phyloP scores from a whole-genome alignment of 176 grass and related monocot genomes.

The Elaeis guineensis region DNA sequence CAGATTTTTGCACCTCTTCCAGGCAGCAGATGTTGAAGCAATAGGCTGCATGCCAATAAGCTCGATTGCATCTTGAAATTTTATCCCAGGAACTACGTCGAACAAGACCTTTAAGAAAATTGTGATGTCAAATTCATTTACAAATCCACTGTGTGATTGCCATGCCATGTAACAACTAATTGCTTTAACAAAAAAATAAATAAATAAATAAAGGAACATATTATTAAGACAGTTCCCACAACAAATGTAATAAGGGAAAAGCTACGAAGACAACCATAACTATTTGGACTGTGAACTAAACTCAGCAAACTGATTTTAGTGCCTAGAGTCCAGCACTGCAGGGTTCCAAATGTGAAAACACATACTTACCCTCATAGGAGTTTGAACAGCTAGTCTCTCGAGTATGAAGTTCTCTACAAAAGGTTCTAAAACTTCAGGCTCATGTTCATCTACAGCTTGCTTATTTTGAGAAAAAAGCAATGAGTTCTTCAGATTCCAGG shows the following conservation, averaged over 20 bases:
- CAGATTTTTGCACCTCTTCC: constrained; percentile 60
- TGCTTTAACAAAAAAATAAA: too few relatives aligned
- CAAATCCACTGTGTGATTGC: too few relatives aligned
- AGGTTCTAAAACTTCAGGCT: constrained; percentile 51
- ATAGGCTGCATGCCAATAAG: constrained; percentile 77
- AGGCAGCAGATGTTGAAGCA: constrained; percentile 53
- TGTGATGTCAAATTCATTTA: background rate
- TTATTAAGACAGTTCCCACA: too few relatives aligned
- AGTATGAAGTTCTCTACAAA: constrained; percentile 98
- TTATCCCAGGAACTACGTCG: constrained; percentile 79
- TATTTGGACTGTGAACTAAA: too few relatives aligned
- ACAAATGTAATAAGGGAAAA: too few relatives aligned
- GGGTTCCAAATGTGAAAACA: background rate
- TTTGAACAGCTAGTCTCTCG: constrained; percentile 75
- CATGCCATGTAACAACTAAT: too few relatives aligned
- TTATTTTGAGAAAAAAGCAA: constrained; percentile 65
- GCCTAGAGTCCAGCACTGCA: background rate
- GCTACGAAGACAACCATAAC: too few relatives aligned
- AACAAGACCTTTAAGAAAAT: constrained; percentile 54
- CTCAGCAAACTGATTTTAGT: too few relatives aligned
- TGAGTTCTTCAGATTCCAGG: constrained; percentile 60
- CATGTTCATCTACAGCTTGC: constrained; percentile 34
- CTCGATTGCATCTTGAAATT: constrained; percentile 77
- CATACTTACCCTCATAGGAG: constrained; percentile 68
- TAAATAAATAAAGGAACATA: too few relatives aligned